These are phyloP conservation scores for Lipomyces chichibuensis DNA, from an alignment of 805 yeast genomes.

Conservation along the genomic window DNA sequence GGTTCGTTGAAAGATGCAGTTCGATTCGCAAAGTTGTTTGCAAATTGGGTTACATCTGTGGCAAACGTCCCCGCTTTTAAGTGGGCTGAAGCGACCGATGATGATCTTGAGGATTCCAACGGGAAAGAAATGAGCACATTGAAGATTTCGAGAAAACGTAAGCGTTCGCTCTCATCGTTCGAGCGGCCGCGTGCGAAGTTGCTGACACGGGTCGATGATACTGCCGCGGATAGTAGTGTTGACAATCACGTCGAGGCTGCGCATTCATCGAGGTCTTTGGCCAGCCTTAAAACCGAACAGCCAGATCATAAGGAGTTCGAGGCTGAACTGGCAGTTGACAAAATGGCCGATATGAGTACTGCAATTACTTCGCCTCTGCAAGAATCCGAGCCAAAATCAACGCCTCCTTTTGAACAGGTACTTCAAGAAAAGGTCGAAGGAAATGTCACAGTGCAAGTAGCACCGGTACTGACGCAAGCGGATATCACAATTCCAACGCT, in stretches of 20 bases:
- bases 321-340: background rate
- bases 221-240: background rate
- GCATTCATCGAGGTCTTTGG: background rate
- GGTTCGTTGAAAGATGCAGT: slow-evolving; percentile 19
- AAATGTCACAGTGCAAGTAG: background rate
- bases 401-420: background rate
- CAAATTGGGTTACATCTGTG: slow-evolving; percentile 17
- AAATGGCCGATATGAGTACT: background rate
- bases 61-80: slow-evolving; percentile 14
- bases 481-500: background rate
- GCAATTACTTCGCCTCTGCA: background rate
- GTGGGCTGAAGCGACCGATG: slow-evolving; percentile 29
- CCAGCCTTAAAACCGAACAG: background rate
- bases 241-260: background rate
- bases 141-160: background rate
- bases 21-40: slow-evolving; percentile 23
- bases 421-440: background rate
- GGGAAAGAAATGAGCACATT: background rate
- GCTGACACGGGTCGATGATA: background rate
- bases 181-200: background rate
- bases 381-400: background rate
- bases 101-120: slow-evolving; percentile 17
- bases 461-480: background rate
- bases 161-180: slow-evolving; percentile 5
- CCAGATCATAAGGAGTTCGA: background rate